Conservation (phyloP, 2,329 filamentous ascomycete species). For the Aspergillus puulaauensis region DNA sequence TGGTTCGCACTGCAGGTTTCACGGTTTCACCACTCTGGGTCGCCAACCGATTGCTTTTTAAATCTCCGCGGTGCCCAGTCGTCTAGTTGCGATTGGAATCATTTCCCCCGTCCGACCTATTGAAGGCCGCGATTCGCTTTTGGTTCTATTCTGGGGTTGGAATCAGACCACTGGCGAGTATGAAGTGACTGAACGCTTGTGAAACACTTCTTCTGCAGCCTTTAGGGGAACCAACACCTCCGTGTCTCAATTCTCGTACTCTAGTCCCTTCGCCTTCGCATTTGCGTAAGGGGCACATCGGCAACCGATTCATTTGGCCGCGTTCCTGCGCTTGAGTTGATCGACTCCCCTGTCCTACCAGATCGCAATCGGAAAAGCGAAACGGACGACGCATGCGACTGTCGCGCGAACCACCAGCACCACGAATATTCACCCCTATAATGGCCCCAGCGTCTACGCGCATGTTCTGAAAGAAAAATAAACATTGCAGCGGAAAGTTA, state of each 20-base stretch:
- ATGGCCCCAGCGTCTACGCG: not conserved
- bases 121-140: not conserved
- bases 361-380: not conserved
- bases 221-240: slow-evolving; percentile 15
- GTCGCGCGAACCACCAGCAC: not conserved
- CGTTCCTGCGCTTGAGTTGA: not conserved
- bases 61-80: slow-evolving; percentile 12
- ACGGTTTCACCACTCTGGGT: not conserved
- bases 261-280: not conserved
- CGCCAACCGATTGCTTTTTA: slow-evolving; percentile 8
- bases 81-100: slow-evolving; percentile 4
- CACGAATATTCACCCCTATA: not conserved
- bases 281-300: not conserved
- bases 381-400: not conserved
- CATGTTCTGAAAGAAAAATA: not conserved
- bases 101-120: not conserved
- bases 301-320: not conserved
- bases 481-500: not conserved
- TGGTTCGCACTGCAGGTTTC: slow-evolving; percentile 9
- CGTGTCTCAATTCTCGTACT: not conserved
- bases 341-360: not conserved
- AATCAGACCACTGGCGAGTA: slow-evolving; percentile 1
- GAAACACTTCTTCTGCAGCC: slow-evolving; percentile 22
- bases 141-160: slow-evolving; percentile 10
- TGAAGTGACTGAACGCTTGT: slow-evolving; percentile 20